Conservation (phyloP, 179 eudicot species). For the Beta lomatogona region DNA sequence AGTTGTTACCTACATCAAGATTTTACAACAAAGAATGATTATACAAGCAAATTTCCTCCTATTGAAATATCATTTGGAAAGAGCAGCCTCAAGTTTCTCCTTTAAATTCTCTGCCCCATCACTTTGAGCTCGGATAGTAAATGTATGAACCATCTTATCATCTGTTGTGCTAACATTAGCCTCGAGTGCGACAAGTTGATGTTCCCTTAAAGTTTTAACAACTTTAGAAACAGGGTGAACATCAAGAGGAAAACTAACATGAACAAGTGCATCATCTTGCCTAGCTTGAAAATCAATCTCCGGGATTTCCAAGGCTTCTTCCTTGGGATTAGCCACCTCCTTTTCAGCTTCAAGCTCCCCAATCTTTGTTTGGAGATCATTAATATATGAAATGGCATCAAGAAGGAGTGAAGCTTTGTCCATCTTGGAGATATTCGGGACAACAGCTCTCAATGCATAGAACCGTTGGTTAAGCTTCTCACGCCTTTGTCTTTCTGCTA, state of each 20-base stretch:
- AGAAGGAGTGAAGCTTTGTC: constrained; percentile 84
- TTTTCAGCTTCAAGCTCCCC: constrained; percentile 60
- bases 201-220: constrained; percentile 56
- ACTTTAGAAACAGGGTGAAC: constrained; percentile 67
- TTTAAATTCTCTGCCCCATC: constrained; percentile 66
- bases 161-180: constrained; percentile 53
- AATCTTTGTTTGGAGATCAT: constrained; percentile 66
- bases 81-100: constrained; percentile 60
- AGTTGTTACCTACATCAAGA: constrained; percentile 6
- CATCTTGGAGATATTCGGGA: constrained; percentile 85
- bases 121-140: constrained; percentile 51
- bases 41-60: constrained; percentile 4
- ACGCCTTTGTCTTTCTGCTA: constrained; percentile 84
- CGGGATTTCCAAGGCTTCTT: constrained; percentile 31
- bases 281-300: constrained; percentile 64
- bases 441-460: constrained; percentile 81
- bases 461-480: constrained; percentile 88
- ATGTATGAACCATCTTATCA: constrained; percentile 73
- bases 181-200: constrained; percentile 51
- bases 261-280: constrained; percentile 62
- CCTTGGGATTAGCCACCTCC: constrained; percentile 37
- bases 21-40: constrained; percentile 14
- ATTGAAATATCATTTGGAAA: constrained; percentile 45
- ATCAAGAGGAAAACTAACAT: constrained; percentile 67
- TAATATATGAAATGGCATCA: constrained; percentile 76